Conservation (phyloP, 1,284 basidiomycete species). For the Malassezia arunalokei region DNA sequence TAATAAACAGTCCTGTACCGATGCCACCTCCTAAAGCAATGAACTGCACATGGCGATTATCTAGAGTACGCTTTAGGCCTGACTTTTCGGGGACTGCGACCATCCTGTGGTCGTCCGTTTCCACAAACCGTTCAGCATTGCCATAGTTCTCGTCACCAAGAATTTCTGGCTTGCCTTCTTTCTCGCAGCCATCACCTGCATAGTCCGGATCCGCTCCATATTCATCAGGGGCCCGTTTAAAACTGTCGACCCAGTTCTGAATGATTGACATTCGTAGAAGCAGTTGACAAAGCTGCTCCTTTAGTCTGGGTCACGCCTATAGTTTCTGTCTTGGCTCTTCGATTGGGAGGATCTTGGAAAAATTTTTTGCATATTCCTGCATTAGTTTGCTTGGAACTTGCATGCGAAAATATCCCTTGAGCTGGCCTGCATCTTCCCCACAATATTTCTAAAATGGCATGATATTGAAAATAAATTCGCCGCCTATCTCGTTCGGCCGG, state of each 20-base stretch:
- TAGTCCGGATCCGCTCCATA: constrained; percentile 9
- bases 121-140: constrained; percentile 6
- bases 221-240: constrained; percentile 13
- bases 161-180: constrained; percentile 8
- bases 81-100: constrained; percentile 11
- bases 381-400: too few species aligned
- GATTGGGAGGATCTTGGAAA: too few species aligned
- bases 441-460: too few species aligned
- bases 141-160: constrained; percentile 12
- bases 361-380: too few species aligned
- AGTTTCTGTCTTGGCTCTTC: too few species aligned
- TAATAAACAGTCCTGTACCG: constrained; percentile 50
- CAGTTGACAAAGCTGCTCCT: too few species aligned
- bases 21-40: constrained; percentile 53
- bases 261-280: background rate
- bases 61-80: constrained; percentile 26
- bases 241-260: constrained; percentile 15
- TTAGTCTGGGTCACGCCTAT: too few species aligned
- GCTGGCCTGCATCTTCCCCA: too few species aligned
- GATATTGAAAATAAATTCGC: too few species aligned
- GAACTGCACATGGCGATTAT: constrained; percentile 43
- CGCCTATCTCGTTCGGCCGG: too few species aligned
- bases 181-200: background rate
- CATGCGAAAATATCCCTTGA: too few species aligned
- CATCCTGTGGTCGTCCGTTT: constrained; percentile 9